Base-by-base conservation (phyloP, 108 stramenopile genomes). In the Fistulifera pelliculosa region DNA sequence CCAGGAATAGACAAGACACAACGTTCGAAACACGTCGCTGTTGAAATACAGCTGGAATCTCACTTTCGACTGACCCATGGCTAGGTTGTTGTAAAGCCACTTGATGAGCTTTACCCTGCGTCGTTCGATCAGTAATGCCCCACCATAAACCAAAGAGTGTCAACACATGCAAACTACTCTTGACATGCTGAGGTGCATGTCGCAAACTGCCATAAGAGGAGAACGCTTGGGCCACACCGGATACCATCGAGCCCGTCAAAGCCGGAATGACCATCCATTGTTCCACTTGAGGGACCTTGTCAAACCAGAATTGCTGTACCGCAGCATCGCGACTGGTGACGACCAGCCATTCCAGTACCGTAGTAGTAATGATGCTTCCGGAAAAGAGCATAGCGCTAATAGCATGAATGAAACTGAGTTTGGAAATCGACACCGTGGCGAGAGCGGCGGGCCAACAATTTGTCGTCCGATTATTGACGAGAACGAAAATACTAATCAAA, bases 141-240 rank as follows among this genome's bases (percentile, higher is more conserved):
- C 68, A 69, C 68, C 68, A 69, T 6, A 62, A n/a, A 7, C 56
- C 68, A 63, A 69, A 69, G 15, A 61, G 23, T 4, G 48, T 8
- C 48, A 69, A 28, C 14, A 56, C 14, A 47, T 63, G 55, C 41
- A 69, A 2, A 7, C 61, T 22, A 24, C 31, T 18, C 56, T 35
- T 58, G 21, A 69, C 56, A 58, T 69, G 68, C 2, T 3, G 13
- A 5, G 68, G 68, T 25, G 68, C 53, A n/a, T 17, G 1, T 22
- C 15, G 16, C 5, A 69, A 21, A 6, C 56, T 47, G 10, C 61
- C 56, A 51, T 69, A 69, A 6, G 28, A 18, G 10, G 23, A 3
- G 56, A 41, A 48, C 1, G 68, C 26, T 24, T 58, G 61, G 4
- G 25, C 55, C 23, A 69, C 43, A 13, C 68, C 68, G 14, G 51